These are phyloP conservation scores for Tolypocladium paradoxum DNA, from an alignment of 2,329 filamentous ascomycete genomes.

Conservation along the genomic window DNA sequence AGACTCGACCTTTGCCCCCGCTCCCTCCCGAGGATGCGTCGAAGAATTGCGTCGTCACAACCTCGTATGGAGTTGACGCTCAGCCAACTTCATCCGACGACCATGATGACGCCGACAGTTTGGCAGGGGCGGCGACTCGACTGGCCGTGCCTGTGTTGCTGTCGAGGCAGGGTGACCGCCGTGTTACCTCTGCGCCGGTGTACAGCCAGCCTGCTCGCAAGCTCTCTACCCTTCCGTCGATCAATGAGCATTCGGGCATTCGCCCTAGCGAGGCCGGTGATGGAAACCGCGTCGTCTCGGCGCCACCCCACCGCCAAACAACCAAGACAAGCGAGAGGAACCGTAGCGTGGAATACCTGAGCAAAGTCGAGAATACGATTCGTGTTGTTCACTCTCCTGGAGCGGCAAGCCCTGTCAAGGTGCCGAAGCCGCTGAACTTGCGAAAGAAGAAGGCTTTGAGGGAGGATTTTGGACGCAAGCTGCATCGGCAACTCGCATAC, in stretches of 20 bases:
- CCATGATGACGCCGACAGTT: constrained; percentile 8
- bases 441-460: constrained; percentile 24
- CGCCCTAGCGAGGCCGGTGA: constrained; percentile 12
- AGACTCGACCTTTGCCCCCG: constrained; percentile 40
- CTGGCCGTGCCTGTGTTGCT: constrained; percentile 20
- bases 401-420: constrained; percentile 19
- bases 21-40: constrained; percentile 25
- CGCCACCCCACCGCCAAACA: constrained; percentile 26
- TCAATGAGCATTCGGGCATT: constrained; percentile 29
- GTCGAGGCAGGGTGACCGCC: constrained; percentile 28
- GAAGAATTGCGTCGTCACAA: constrained; percentile 7
- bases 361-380: constrained; percentile 39
- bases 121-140: constrained; percentile 14
- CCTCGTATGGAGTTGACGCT: constrained; percentile 9
- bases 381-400: constrained; percentile 42
- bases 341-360: constrained; percentile 32
- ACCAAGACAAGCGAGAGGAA: constrained; percentile 20
- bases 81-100: constrained; percentile 15
- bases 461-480: constrained; percentile 10
- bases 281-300: constrained; percentile 35
- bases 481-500: constrained; percentile 9
- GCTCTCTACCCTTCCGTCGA: constrained; percentile 33
- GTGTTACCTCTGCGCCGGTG: constrained; percentile 40
- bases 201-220: constrained; percentile 29
- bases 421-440: constrained; percentile 29